Evolutionary conservation across 169 alveolate genomes (phyloP), one percentile per base, ranked within the genome.

Genomic region (Plasmodium coatneyi): DNA sequence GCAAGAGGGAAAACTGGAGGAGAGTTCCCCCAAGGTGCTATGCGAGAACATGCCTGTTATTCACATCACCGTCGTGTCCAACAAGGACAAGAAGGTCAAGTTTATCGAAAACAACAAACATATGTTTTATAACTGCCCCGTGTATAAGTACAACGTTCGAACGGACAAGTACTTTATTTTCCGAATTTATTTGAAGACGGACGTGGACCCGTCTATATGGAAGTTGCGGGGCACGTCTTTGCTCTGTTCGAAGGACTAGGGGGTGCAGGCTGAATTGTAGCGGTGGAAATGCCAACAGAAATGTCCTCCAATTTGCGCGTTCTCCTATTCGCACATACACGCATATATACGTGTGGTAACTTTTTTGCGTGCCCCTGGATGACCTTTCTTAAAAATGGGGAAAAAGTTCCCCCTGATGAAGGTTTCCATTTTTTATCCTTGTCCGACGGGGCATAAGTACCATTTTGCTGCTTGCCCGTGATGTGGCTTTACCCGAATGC

Each of bases 91-190:
- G 52, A 95, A 97, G 92, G 96, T 91, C 30, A 97, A 97, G 32
- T 97, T 96, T 49, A 95, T 95, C 82, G 97, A 96, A 86, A 97
- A 96, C 76, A 98, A 97, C 70, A 97, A 96, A 79, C 95, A 95
- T 84, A 96, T 97, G 49, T 96, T 97, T 43, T 98, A 98, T 92
- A 96, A 97, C 74, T 98, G 99, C 93, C 99, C 99, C 28, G 98
- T 98, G 71, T 98, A 98, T 96, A 98, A 98, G 95, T 98, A 98
- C 93, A 98, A 98, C 22, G 97, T 95, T 79, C 95, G 99, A 95
- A 98, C 98, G 71, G 99, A 98, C 94, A 98, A 97, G 87, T 98
- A 98, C 95, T 93, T 98, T 81, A 97, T 98, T 95, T 98, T 98
- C 97, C 97, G 99, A 78, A 98, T 98, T 66, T 96, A 96, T 92